Conservation (phyloP, 257 asterid genomes). For the Nicotiana knightiana region DNA sequence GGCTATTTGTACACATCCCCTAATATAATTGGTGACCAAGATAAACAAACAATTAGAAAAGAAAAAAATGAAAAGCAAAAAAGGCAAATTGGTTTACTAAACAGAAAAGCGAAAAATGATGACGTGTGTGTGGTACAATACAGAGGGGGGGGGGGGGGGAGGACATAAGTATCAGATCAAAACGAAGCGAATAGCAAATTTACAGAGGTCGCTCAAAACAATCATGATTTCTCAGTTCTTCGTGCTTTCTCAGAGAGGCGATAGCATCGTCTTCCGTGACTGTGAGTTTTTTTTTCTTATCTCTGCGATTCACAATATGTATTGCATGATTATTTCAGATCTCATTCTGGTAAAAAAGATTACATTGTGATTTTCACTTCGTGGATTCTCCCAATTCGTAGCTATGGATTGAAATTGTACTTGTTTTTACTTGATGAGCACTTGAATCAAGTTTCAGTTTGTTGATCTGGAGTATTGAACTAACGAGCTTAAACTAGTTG, state of each 20-base stretch:
- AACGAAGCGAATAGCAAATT: background rate
- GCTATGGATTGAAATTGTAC: background rate
- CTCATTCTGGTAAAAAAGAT: background rate
- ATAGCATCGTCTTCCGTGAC: conserved; percentile 94
- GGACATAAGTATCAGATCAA: background rate
- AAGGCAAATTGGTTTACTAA: too few relatives aligned
- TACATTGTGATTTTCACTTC: background rate
- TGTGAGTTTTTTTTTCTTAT: conserved; percentile 34
- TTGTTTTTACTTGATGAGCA: background rate
- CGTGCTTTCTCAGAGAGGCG: conserved; percentile 98
- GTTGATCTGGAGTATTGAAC: background rate
- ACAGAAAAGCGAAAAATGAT: background rate
- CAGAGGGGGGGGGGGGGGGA: background rate
- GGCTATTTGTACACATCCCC: too few relatives aligned
- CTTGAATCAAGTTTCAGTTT: background rate
- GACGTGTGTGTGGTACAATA: background rate
- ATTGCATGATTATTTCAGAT: background rate
- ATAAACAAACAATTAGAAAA: too few relatives aligned
- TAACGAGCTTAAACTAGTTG: background rate
- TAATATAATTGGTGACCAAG: too few relatives aligned
- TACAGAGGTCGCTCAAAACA: background rate
- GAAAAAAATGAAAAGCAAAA: too few relatives aligned
- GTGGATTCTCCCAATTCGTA: background rate
- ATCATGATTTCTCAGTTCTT: conserved; percentile 93
- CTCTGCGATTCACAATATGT: background rate